A percentile compares a stretch with the other conserved stretches of the same genome.
Conservation (phyloP, 2,329 filamentous ascomycete genomes). For the Peltaster fructicola region DNA sequence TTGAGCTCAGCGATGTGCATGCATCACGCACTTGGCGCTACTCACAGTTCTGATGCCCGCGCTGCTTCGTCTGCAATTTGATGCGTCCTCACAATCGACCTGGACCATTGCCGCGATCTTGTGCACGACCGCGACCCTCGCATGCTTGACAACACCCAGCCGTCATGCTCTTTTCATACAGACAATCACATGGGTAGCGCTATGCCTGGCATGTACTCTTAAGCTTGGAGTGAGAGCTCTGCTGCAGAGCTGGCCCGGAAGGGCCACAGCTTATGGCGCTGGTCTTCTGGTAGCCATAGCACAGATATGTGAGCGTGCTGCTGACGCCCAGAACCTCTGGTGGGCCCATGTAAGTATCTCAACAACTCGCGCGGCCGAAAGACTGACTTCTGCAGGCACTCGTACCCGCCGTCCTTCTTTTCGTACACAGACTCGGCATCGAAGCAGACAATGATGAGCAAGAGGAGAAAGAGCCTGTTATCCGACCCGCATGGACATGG, state of each 20-base stretch:
- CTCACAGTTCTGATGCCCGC: constrained; percentile 10
- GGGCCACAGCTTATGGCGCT: constrained; percentile 21
- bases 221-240: constrained; percentile 14
- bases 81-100: constrained; percentile 7
- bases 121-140: constrained; percentile 20
- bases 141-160: constrained; percentile 18
- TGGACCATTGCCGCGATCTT: constrained; percentile 14
- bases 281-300: constrained; percentile 25
- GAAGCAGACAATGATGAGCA: constrained; percentile 6
- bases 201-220: constrained; percentile 21
- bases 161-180: constrained; percentile 26
- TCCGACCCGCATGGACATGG: constrained; percentile 10
- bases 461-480: constrained; percentile 2
- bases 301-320: constrained; percentile 27
- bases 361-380: neutral
- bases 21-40: too few relatives aligned
- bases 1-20: too few relatives aligned
- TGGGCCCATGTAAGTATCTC: constrained; percentile 24
- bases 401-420: constrained; percentile 1
- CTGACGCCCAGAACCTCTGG: constrained; percentile 26
- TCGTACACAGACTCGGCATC: constrained; percentile 3
- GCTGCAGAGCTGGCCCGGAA: constrained; percentile 11
- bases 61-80: constrained; percentile 10
- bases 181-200: constrained; percentile 24
- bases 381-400: neutral